Evolutionary conservation across 352 stramenopile genomes (phyloP), one percentile per base, ranked within the genome.

Genomic region (Salisapilia sapeloensis): DNA sequence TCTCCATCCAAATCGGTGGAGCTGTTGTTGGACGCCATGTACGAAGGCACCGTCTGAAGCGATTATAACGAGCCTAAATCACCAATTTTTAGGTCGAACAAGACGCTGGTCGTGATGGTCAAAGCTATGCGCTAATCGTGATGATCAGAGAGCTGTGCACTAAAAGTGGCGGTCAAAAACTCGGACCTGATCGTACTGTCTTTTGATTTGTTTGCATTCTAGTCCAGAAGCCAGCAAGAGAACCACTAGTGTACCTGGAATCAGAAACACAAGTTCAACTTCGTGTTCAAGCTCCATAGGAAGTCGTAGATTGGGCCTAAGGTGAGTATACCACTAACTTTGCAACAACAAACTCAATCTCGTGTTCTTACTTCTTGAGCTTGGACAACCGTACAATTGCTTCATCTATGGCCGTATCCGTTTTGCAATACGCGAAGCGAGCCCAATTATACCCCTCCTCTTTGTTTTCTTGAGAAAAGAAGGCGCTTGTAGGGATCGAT

Each of bases 351-450:
- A 33, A 10, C 29, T 10, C 11, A 33, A 33, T 6, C 10, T 17
- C 21, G 21, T 33, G 18, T 14, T 17, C 28, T 14, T 33, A 9
- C 21, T 6, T 14, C 27, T 14, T 14, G 24, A 52, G 19, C 13
- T 15, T 24, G 7, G 34, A 48, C 11, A 86, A 54, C 22, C 71
- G 71, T 41, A 56, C 56, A 42, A 86, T 93, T 35, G 87, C 87
- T 34, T 90, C 62, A 14, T 60, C 46, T 20, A 96, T 69, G n/a
- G 78, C 89, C 21, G 93, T 71, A 40, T 97, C 90, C 21, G 78
- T 94, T 65, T 97, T 97, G 66, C 91, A 98, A 60, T 95, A 98
- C 20, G 87, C 87, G 46, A 98, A 97, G 29, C 91, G 81, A 4
- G 72, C 84, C 49, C 82, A 76, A 21, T 72, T 52, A 37, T 71